These are phyloP conservation scores for Phlebopus sp. DNA, from an alignment of 1,284 basidiomycete genomes.

Conservation along the genomic window DNA sequence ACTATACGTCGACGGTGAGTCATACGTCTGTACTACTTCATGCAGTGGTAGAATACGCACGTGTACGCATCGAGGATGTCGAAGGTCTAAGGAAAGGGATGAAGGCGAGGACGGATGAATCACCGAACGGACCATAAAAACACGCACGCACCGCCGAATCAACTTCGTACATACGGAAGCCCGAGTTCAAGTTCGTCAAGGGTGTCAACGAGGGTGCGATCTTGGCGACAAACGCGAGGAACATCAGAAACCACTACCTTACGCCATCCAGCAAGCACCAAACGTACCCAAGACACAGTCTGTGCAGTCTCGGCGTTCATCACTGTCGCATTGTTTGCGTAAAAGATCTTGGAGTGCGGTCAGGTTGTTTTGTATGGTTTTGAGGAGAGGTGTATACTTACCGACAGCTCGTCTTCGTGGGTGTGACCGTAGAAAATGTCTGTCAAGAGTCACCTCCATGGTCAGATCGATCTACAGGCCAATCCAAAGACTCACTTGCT, in stretches of 20 bases:
- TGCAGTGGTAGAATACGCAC: conserved; percentile 19
- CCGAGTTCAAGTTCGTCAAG: conserved; percentile 70
- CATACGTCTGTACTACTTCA: not conserved
- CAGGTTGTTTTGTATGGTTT: not conserved
- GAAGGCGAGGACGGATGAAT: conserved; percentile 5
- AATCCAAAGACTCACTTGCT: conserved; percentile 47
- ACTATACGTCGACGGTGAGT: conserved; percentile 17
- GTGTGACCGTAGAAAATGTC: conserved; percentile 79
- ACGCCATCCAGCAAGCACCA: not conserved
- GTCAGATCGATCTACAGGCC: not conserved
- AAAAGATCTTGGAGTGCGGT: conserved; percentile 36
- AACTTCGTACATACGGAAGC: conserved; percentile 77
- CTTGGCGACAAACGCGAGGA: conserved; percentile 19
- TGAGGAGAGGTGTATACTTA: conserved; percentile 21
- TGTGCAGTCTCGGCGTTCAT: conserved; percentile 54
- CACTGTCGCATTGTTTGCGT: conserved; percentile 40
- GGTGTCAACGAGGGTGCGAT: conserved; percentile 73
- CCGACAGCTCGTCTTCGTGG: conserved; percentile 74
- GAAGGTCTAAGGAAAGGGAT: conserved; percentile 30
- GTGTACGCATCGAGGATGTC: conserved; percentile 42
- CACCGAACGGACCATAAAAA: no score
- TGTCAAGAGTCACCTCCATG: conserved; percentile 19
- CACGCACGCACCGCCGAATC: conserved; percentile 60
- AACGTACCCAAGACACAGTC: conserved; percentile 49
- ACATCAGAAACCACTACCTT: not conserved